Conservation (phyloP, 2,329 filamentous ascomycete genomes). For the Dothistroma septosporum region DNA sequence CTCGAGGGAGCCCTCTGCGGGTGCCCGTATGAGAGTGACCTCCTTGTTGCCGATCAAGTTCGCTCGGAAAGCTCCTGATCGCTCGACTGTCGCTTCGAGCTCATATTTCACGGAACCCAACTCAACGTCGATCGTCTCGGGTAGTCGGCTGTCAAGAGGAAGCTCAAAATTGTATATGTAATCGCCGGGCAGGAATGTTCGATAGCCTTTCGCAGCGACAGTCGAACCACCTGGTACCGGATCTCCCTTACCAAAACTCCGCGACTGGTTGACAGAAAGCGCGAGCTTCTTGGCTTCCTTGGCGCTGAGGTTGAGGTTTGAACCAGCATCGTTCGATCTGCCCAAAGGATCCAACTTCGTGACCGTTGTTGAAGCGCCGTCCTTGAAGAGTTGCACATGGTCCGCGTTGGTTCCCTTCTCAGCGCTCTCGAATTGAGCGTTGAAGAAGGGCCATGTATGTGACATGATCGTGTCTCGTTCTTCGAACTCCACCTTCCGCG, state of each 20-base stretch:
- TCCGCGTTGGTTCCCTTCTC: constrained; percentile 61
- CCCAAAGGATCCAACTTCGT: constrained; percentile 32
- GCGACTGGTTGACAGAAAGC: constrained; percentile 72
- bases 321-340: constrained; percentile 37
- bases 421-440: constrained; percentile 61
- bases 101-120: constrained; percentile 86
- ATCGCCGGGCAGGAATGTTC: constrained; percentile 73
- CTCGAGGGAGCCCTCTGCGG: constrained; percentile 81
- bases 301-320: constrained; percentile 41
- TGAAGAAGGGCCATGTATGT: constrained; percentile 90
- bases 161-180: constrained; percentile 77
- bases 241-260: constrained; percentile 81
- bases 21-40: constrained; percentile 76
- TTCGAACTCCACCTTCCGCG: constrained; percentile 74
- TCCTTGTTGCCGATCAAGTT: constrained; percentile 81
- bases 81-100: constrained; percentile 77
- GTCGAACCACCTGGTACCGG: constrained; percentile 49
- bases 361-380: constrained; percentile 32
- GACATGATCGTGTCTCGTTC: constrained; percentile 84
- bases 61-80: constrained; percentile 82
- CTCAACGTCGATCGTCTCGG: constrained; percentile 82
- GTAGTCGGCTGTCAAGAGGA: constrained; percentile 70
- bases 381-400: constrained; percentile 54
- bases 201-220: constrained; percentile 74
- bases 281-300: constrained; percentile 65